Conservation (phyloP, 208 protist species). For the Herpetomonas tarakana region DNA sequence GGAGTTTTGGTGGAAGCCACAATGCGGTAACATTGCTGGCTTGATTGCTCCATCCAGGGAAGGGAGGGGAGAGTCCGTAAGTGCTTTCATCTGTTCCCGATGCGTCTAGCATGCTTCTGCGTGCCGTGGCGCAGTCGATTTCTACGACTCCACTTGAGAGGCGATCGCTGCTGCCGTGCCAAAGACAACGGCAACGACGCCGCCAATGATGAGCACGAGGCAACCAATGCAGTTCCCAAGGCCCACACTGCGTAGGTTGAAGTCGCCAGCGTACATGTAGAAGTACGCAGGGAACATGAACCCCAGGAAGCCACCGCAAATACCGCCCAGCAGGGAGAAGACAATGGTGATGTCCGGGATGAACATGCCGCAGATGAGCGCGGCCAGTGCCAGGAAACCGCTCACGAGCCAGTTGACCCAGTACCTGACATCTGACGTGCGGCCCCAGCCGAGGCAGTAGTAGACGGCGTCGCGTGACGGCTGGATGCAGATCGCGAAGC, state of each 20-base stretch:
- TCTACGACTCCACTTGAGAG: slow-evolving; percentile 6
- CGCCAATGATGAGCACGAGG: slow-evolving; percentile 45
- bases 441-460: slow-evolving; percentile 50
- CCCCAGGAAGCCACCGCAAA: slow-evolving; percentile 68
- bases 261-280: slow-evolving; percentile 67
- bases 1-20: no score
- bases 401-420: slow-evolving; percentile 53
- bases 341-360: slow-evolving; percentile 78
- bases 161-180: slow-evolving; percentile 66
- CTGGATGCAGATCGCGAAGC: slow-evolving; percentile 70
- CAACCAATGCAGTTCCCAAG: slow-evolving; percentile 44
- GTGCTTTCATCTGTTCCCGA: no score
- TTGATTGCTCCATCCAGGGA: no score
- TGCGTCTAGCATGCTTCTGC: no score
- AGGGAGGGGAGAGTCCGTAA: no score
- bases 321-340: slow-evolving; percentile 67
- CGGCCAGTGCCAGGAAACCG: slow-evolving; percentile 34
- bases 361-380: slow-evolving; percentile 69
- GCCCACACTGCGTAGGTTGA: slow-evolving; percentile 47
- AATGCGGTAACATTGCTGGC: no score
- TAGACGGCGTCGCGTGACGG: slow-evolving; percentile 69
- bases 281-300: slow-evolving; percentile 85
- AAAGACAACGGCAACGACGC: slow-evolving; percentile 66
- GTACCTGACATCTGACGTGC: slow-evolving; percentile 37
- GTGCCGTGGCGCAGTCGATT: no score